Conservation (phyloP, 257 asterid species). For the Solanum phureja region DNA sequence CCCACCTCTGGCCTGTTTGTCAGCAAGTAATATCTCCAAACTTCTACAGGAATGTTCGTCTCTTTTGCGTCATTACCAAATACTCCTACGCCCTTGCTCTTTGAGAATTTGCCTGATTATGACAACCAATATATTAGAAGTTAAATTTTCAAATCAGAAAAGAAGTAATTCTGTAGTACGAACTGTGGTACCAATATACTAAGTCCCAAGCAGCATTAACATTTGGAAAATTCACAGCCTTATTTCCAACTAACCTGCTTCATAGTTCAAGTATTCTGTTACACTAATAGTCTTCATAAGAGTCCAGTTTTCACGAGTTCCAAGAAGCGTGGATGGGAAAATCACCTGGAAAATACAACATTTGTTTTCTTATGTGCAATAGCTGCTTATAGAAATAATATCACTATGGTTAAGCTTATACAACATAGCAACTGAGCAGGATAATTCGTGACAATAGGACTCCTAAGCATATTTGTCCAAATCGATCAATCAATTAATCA, state of each 20-base stretch:
- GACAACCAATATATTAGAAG: background rate
- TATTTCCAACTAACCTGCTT: constrained; percentile 55
- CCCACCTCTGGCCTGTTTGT: constrained; percentile 93
- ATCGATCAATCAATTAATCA: background rate
- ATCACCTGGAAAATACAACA: constrained; percentile 52
- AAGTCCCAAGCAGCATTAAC: background rate
- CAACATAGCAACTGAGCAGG: background rate
- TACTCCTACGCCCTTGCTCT: constrained; percentile 91
- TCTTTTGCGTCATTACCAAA: constrained; percentile 95
- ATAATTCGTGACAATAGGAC: background rate
- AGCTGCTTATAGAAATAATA: background rate
- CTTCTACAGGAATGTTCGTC: constrained; percentile 87
- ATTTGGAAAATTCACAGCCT: background rate
- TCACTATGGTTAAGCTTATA: background rate
- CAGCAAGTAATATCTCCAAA: constrained; percentile 95
- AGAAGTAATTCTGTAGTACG: background rate
- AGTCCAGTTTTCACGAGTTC: constrained; percentile 96
- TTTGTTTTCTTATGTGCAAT: background rate
- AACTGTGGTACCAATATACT: background rate
- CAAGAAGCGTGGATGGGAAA: constrained; percentile 95
- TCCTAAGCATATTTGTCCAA: background rate
- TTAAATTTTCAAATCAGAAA: background rate
- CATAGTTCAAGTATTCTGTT: constrained; percentile 93
- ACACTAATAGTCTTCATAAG: constrained; percentile 95
- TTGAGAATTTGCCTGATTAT: constrained; percentile 77